Percentiles rank a stretch among this genome's conserved stretches.
Conservation (phyloP, 2,329 filamentous ascomycete genomes). For the Penicillium sp. region DNA sequence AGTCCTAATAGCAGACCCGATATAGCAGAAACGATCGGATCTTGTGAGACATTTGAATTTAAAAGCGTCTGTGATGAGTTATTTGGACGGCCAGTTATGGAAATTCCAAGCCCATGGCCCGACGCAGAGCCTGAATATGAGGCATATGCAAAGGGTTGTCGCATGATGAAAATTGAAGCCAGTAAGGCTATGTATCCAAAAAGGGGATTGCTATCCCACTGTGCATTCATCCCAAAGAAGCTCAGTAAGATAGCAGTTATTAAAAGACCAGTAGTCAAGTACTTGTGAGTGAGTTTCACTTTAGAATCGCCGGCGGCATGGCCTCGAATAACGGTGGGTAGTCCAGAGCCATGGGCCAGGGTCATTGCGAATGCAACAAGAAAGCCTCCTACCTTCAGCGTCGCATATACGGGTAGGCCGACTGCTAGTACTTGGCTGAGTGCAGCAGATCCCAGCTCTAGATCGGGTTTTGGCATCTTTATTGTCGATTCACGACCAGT, state of each 20-base stretch:
- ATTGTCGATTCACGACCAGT: constrained; percentile 10
- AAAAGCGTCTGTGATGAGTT: constrained; percentile 20
- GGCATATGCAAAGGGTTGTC: constrained; percentile 49
- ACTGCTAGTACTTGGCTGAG: constrained; percentile 47
- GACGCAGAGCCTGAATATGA: constrained; percentile 18
- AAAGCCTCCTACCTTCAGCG: constrained; percentile 59
- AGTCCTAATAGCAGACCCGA: constrained; percentile 34
- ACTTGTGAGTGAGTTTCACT: constrained; percentile 34
- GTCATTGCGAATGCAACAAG: constrained; percentile 59
- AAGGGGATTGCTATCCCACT: constrained; percentile 44
- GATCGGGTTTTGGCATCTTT: constrained; percentile 27
- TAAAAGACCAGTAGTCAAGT: constrained; percentile 33
- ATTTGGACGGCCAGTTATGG: constrained; percentile 3
- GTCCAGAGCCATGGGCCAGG: constrained; percentile 51
- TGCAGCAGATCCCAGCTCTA: constrained; percentile 25
- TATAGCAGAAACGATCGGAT: constrained; percentile 35
- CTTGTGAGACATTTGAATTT: constrained; percentile 21
- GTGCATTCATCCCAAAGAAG: constrained; percentile 36
- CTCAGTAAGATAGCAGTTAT: constrained; percentile 29
- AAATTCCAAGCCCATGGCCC: constrained; percentile 31
- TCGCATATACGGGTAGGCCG: constrained; percentile 60
- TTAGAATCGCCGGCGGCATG: constrained; percentile 17
- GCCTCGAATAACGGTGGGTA: constrained; percentile 37
- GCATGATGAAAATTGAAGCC: constrained; percentile 52
- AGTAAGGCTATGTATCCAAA: constrained; percentile 55